Evolutionary conservation across 345 rosid species (phyloP).

Genomic region (Pugionium dolabratum): DNA sequence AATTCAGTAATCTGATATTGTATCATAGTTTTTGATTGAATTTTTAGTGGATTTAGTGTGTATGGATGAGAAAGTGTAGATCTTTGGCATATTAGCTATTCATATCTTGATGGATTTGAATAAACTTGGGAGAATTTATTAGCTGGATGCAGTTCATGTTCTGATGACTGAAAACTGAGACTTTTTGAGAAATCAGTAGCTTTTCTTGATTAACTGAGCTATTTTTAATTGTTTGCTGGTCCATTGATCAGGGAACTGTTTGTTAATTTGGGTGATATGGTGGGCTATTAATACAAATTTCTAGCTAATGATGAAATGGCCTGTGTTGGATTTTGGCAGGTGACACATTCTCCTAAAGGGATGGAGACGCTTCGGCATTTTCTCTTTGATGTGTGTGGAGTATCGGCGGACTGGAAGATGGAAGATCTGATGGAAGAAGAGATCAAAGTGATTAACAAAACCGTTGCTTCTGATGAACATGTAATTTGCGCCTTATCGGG

Average conservation of each 20-base stretch:
- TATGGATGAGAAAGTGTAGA: neutral
- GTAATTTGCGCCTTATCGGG: slow-evolving; percentile 96
- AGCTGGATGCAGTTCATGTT: neutral
- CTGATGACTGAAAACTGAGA: neutral
- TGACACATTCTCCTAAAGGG: slow-evolving; percentile 91
- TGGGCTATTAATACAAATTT: neutral
- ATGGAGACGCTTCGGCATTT: slow-evolving; percentile 80
- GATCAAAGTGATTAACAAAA: slow-evolving; percentile 64
- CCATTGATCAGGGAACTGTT: too few relatives aligned
- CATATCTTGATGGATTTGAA: too few relatives aligned
- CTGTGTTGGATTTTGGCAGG: slow-evolving; percentile 46
- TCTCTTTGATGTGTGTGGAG: slow-evolving; percentile 76
- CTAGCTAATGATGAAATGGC: neutral
- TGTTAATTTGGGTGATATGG: too few relatives aligned
- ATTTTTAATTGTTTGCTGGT: too few relatives aligned
- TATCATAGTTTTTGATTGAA: neutral
- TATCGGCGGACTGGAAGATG: slow-evolving; percentile 86
- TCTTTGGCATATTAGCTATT: neutral
- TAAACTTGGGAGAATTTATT: neutral
- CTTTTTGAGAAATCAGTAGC: neutral
- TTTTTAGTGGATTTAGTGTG: neutral
- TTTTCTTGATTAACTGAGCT: neutral
- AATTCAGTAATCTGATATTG: neutral
- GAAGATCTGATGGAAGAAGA: slow-evolving; percentile 90
- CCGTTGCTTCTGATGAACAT: slow-evolving; percentile 75